A percentile compares a stretch with the other conserved stretches of the same genome.
Evolutionary conservation across 2,329 filamentous ascomycete genomes (phyloP).

Genomic region (Penicillium janthinellum): DNA sequence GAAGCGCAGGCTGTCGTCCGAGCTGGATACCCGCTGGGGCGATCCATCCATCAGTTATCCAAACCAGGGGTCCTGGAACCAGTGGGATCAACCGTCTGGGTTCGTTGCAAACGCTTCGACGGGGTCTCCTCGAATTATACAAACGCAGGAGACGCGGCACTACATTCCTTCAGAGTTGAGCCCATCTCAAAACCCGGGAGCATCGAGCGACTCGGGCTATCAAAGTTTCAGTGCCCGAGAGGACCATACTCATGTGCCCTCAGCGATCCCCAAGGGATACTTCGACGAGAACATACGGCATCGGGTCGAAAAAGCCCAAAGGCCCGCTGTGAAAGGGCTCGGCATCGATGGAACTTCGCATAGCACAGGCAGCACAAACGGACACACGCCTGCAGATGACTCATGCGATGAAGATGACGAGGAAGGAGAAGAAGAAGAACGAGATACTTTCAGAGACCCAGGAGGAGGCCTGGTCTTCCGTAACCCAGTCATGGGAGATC

Average conservation of each 20-base stretch:
- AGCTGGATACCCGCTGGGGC: constrained; percentile 45
- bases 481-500: background rate
- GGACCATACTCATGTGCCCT: background rate
- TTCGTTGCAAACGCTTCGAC: constrained; percentile 16
- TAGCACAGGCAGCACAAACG: background rate
- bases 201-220: constrained; percentile 3
- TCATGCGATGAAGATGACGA: constrained; percentile 32
- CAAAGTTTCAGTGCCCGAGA: constrained; percentile 2
- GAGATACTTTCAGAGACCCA: constrained; percentile 18
- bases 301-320: constrained; percentile 18
- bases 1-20: constrained; percentile 39
- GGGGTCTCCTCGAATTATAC: constrained; percentile 1
- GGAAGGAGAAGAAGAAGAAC: constrained; percentile 4
- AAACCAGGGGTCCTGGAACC: constrained; percentile 46
- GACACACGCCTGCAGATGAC: constrained; percentile 12
- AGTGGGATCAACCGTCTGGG: constrained; percentile 35
- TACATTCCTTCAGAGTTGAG: constrained; percentile 14
- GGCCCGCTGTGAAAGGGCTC: constrained; percentile 11
- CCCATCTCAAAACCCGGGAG: background rate
- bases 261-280: constrained; percentile 32
- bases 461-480: background rate
- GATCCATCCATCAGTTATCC: constrained; percentile 45
- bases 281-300: constrained; percentile 34
- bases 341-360: constrained; percentile 15
- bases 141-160: constrained; percentile 17